Conservation (phyloP, 2,329 filamentous ascomycete genomes). For the Fusarium torreyae region DNA sequence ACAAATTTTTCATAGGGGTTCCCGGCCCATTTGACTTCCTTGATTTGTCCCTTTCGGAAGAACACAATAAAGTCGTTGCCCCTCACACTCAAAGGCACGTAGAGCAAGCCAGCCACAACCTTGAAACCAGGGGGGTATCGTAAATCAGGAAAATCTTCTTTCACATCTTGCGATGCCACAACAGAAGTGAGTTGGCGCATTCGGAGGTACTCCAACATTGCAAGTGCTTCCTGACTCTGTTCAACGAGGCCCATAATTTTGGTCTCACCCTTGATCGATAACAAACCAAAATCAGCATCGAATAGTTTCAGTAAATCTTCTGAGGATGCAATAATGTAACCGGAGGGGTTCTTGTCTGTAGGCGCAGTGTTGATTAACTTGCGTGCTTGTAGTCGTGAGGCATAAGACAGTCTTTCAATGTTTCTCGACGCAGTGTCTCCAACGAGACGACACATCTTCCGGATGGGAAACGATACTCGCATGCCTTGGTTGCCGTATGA, state of each 20-base stretch:
- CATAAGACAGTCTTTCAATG: slow-evolving; percentile 89
- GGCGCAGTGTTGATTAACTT: slow-evolving; percentile 91
- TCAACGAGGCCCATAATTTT: slow-evolving; percentile 84
- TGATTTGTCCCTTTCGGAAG: slow-evolving; percentile 83
- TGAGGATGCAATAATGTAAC: slow-evolving; percentile 91
- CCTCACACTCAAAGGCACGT: slow-evolving; percentile 83
- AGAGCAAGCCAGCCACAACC: slow-evolving; percentile 81
- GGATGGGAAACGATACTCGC: slow-evolving; percentile 92
- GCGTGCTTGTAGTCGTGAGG: slow-evolving; percentile 85
- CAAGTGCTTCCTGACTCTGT: slow-evolving; percentile 85
- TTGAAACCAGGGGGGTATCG: slow-evolving; percentile 85
- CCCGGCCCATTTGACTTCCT: slow-evolving; percentile 87
- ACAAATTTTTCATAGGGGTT: slow-evolving; percentile 87
- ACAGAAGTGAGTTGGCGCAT: slow-evolving; percentile 83
- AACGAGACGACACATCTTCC: slow-evolving; percentile 91
- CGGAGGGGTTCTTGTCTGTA: slow-evolving; percentile 84
- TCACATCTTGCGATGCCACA: slow-evolving; percentile 82
- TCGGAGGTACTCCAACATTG: slow-evolving; percentile 86
- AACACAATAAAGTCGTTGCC: slow-evolving; percentile 92
- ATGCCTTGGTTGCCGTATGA: slow-evolving; percentile 83
- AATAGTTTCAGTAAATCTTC: slow-evolving; percentile 89
- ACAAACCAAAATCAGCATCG: slow-evolving; percentile 86
- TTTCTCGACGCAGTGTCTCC: slow-evolving; percentile 90
- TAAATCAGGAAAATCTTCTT: slow-evolving; percentile 84
- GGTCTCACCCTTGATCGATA: slow-evolving; percentile 90